Evolutionary conservation across 2,329 filamentous ascomycete genomes (phyloP), one percentile per base, ranked within the genome.

Genomic region (Sphaceloma murrayae): DNA sequence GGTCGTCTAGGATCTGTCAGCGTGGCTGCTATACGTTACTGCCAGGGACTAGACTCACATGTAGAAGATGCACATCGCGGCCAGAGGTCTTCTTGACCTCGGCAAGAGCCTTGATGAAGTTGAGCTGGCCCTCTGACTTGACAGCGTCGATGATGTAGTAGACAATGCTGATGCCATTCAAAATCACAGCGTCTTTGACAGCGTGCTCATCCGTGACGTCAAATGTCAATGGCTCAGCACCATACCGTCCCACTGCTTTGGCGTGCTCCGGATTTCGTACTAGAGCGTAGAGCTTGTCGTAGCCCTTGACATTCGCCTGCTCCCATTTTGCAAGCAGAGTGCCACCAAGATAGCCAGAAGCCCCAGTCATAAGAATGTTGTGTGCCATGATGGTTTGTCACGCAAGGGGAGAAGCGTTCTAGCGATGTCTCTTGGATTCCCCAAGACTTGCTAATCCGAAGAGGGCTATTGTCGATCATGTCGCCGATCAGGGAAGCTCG

Each of bases 321-420:
- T 54, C 50, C 48, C 64, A 60, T 4, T 59, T 60, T 6, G 65
- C 62, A 4, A 75, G 65, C 2, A 75, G 56, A 0, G 62, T 65
- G 2, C 72, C 72, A 16, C 72, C 72, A 0, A 75, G 66, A 46
- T 75, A 75, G 17, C 72, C 72, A 0, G 70, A 73, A 19, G 52
- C 69, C 6, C 71, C 72, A 0, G 72, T 74, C 34, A 74, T 59
- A 21, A 73, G 63, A 40, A 73, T 62, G 33, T 67, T 66, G 46
- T 56, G 57, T 34, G 52, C 38, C 56, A 58, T 59, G 53, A 6
- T 43, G 14, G 34, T 33, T 7, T 33, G 14, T 8, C 7, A 27
- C 6, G 24, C 24, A 27, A 27, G 24, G 6, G 6, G 24, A n/a
- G n/a, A n/a, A n/a, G n/a, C n/a, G n/a, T n/a, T n/a, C n/a, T n/a